Evolutionary conservation across 179 eudicot species (phyloP).

Genomic region (Gypsophila paniculata): DNA sequence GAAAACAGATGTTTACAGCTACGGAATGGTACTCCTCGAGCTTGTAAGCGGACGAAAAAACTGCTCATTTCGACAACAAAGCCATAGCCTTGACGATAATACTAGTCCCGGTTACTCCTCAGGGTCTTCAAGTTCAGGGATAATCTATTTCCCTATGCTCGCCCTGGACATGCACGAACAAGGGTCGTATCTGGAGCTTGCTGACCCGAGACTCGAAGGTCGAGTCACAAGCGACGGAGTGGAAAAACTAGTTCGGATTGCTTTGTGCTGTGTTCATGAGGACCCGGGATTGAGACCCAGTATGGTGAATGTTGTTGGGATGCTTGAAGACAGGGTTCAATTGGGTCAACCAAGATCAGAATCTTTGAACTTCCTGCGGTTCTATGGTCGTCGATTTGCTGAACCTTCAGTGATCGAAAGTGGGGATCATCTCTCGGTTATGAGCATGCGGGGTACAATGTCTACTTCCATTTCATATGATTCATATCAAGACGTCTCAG

Average conservation of each 20-base stretch:
- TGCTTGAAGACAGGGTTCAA: conserved; percentile 60
- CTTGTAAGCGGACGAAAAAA: conserved; percentile 68
- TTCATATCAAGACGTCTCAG: conserved; percentile 58
- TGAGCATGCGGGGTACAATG: conserved; percentile 19
- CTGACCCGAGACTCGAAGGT: conserved; percentile 58
- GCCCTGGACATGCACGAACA: conserved; percentile 77
- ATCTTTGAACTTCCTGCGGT: conserved; percentile 57
- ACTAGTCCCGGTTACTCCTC: conserved; percentile 30
- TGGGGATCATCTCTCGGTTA: conserved; percentile 19
- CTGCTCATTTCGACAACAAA: conserved; percentile 36
- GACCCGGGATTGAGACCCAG: conserved; percentile 60
- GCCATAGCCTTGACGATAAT: conserved; percentile 39
- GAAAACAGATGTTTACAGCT: conserved; percentile 74
- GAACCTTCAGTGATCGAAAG: conserved; percentile 47
- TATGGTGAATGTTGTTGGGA: conserved; percentile 62
- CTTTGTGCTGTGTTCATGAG: conserved; percentile 72
- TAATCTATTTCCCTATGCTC: conserved; percentile 52
- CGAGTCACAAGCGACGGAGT: conserved; percentile 55
- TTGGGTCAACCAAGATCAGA: conserved; percentile 43
- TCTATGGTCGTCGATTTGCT: conserved; percentile 61
- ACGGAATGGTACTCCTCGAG: conserved; percentile 73
- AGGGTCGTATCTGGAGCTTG: conserved; percentile 62
- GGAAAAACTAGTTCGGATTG: conserved; percentile 57
- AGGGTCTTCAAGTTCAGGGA: conserved; percentile 29
- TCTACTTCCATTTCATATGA: conserved; percentile 30